Evolutionary conservation across 208 protist genomes (phyloP).

Genomic region (Novymonas esmeraldas): DNA sequence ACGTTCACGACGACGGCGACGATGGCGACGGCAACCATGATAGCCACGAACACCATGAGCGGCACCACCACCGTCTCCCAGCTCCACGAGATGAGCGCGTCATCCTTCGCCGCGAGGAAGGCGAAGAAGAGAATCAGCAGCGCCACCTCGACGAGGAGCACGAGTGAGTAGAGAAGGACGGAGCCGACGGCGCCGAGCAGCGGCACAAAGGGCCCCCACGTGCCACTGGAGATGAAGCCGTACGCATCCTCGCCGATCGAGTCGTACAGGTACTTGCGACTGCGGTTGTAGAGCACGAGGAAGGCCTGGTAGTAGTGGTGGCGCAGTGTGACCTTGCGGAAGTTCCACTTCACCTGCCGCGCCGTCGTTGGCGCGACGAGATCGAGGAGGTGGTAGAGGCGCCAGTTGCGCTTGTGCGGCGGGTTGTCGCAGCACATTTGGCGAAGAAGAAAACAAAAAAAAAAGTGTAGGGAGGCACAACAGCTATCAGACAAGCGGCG

Average conservation of each 20-base stretch:
- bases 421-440: slow-evolving; percentile 40
- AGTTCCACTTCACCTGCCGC: slow-evolving; percentile 85
- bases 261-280: slow-evolving; percentile 87
- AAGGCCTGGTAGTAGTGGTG: slow-evolving; percentile 91
- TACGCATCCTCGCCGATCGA: slow-evolving; percentile 77
- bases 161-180: slow-evolving; percentile 62
- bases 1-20: slow-evolving; percentile 65
- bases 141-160: slow-evolving; percentile 55
- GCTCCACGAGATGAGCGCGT: slow-evolving; percentile 37
- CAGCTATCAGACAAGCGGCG: neutral
- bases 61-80: slow-evolving; percentile 57
- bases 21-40: slow-evolving; percentile 53
- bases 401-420: slow-evolving; percentile 64
- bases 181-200: slow-evolving; percentile 55
- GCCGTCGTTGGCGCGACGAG: slow-evolving; percentile 66
- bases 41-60: slow-evolving; percentile 54
- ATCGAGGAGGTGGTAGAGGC: slow-evolving; percentile 86
- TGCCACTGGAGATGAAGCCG: slow-evolving; percentile 83
- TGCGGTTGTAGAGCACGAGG: slow-evolving; percentile 74
- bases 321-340: slow-evolving; percentile 85
- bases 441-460: neutral
- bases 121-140: slow-evolving; percentile 74
- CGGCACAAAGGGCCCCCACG: slow-evolving; percentile 83
- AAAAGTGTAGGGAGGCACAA: neutral
- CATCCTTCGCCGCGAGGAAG: slow-evolving; percentile 58